Evolutionary conservation across 441 rosid species (phyloP).

Genomic region (Corymbia citriodora): DNA sequence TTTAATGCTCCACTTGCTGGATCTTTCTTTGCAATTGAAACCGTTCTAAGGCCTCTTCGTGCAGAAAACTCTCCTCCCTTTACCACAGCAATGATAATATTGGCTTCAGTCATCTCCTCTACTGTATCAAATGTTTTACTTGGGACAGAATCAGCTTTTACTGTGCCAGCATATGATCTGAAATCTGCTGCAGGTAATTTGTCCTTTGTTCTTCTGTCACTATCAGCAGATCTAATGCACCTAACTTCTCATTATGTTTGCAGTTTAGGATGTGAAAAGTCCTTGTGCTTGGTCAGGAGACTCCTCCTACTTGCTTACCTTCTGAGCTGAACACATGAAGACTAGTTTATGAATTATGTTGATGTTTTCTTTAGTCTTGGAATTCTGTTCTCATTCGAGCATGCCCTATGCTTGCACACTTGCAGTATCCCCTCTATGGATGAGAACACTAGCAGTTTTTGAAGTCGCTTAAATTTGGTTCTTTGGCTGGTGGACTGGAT

Average conservation of each 20-base stretch:
- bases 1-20: slow-evolving; percentile 98
- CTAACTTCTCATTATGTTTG: neutral
- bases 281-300: neutral
- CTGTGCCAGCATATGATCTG: slow-evolving; percentile 87
- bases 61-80: slow-evolving; percentile 98
- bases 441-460: neutral
- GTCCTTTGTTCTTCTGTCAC: neutral
- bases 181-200: slow-evolving; percentile 93
- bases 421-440: neutral
- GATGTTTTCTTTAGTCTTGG: neutral
- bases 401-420: neutral
- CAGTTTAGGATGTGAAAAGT: neutral
- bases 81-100: slow-evolving; percentile 95
- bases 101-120: slow-evolving; percentile 93
- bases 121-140: slow-evolving; percentile 89
- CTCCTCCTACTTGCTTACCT: neutral
- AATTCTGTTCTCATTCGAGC: neutral
- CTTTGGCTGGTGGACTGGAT: neutral
- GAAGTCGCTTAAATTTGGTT: neutral
- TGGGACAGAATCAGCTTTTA: slow-evolving; percentile 90
- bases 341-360: neutral
- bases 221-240: neutral
- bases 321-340: neutral
- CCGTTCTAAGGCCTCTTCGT: slow-evolving; percentile 84
- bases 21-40: slow-evolving; percentile 95